A percentile compares a stretch with the other conserved stretches of the same genome.
These are phyloP conservation scores for Mycena floridula DNA, from an alignment of 768 basidiomycete genomes.

Conservation along the genomic window DNA sequence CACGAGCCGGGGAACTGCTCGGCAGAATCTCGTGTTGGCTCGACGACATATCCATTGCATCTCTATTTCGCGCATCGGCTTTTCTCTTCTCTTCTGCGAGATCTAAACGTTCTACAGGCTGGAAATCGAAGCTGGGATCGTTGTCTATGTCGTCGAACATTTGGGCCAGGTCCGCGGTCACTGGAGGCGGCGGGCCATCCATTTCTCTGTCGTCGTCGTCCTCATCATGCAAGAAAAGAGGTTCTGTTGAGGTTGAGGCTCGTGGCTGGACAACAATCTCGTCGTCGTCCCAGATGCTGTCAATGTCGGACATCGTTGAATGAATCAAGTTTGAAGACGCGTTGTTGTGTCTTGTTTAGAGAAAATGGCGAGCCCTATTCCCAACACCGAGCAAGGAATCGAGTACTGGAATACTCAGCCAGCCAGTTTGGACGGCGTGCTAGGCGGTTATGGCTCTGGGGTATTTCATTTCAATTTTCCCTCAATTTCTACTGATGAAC, in stretches of 20 bases:
- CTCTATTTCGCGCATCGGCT: slow-evolving; percentile 44
- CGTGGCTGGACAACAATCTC: slow-evolving; percentile 19
- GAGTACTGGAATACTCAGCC: slow-evolving; percentile 83
- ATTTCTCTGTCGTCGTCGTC: slow-evolving; percentile 45
- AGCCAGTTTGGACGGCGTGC: slow-evolving; percentile 81
- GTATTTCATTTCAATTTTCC: slow-evolving; percentile 39
- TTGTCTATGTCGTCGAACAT: slow-evolving; percentile 32
- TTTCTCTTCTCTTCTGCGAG: slow-evolving; percentile 47
- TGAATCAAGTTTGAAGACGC: slow-evolving; percentile 29
- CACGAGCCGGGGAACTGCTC: slow-evolving; percentile 43
- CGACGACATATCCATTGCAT: slow-evolving; percentile 16
- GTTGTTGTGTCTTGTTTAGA: slow-evolving; percentile 35
- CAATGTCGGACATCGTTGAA: slow-evolving; percentile 1
- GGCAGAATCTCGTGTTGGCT: slow-evolving; percentile 42
- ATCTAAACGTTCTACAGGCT: slow-evolving; percentile 37
- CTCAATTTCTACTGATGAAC: slow-evolving; percentile 10
- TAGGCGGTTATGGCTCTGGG: slow-evolving; percentile 57
- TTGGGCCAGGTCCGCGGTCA: slow-evolving; percentile 44
- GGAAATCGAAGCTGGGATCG: slow-evolving; percentile 35
- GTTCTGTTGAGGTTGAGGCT: not conserved
- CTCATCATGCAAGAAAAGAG: slow-evolving; percentile 57
- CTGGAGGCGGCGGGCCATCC: slow-evolving; percentile 20
- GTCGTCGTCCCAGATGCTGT: slow-evolving; percentile 55
- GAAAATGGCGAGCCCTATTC: slow-evolving; percentile 23
- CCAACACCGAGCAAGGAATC: slow-evolving; percentile 71